Base-by-base conservation (phyloP, 2,329 filamentous ascomycete genomes). In the Tolypocladium tropicale region DNA sequence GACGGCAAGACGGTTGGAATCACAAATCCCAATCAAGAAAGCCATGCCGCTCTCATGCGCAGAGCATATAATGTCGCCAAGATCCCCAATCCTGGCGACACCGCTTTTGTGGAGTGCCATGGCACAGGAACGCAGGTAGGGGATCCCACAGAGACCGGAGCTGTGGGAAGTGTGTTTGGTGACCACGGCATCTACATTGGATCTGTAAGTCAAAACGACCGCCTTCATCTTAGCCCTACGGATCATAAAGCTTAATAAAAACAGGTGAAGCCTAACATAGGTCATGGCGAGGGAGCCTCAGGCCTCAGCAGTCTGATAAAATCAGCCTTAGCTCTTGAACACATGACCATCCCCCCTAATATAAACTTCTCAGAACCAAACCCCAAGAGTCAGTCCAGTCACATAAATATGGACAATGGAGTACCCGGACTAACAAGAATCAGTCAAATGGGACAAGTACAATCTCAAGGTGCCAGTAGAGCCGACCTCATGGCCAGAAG, bases 261-360 rank as follows among this genome's bases (percentile, higher is more conserved):
- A 9, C 10, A 65, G 63, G 60, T 73, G 30, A 74, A 75, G 58
- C 63, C 69, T 6, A 72, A 73, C 46, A 55, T 76, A 16, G 77
- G 77, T 0, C 78, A 81, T 57, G 61, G 63, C 0, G 77, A 78
- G 59, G 71, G 68, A 0, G 74, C 76, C 0, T 70, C 72, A 1
- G 78, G 76, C 0, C 53, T 80, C 0, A 67, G 68, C 0, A 67
- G 67, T 0, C 25, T 80, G 2, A 69, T 80, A 21, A 80, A 80
- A 55, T 64, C 65, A 16, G 62, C 74, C 1, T 52, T 78, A 14
- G 68, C 70, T 0, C 56, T 78, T 1, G 75, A 78, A 56, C 63
- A 71, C 6, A 61, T 61, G 1, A 65, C 58, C 2, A 76, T 76
- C 12, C 73, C 70, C 0, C 73, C 72, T 0, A 74, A 69, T 21